phyloP scores from a whole-genome alignment of 2,329 filamentous ascomycete species.

The Byssochlamys sp. region DNA sequence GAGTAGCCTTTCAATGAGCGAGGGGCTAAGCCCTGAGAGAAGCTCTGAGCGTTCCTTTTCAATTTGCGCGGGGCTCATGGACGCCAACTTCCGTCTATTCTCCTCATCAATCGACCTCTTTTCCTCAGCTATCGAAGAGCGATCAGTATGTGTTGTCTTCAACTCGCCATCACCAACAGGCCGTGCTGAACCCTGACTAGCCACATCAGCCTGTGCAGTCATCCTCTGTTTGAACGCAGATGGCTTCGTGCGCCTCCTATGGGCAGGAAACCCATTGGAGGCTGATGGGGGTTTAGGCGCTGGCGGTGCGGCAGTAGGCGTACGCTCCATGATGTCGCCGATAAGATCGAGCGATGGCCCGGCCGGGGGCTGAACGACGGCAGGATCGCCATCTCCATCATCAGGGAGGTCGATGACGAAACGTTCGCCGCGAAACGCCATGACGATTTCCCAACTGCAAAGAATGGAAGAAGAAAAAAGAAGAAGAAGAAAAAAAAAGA shows the following conservation, averaged over 20 bases:
- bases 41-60: constrained; percentile 69
- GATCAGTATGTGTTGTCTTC: constrained; percentile 10
- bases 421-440: constrained; percentile 50
- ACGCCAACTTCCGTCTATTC: constrained; percentile 61
- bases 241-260: constrained; percentile 62
- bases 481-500: neutral
- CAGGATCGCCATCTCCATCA: constrained; percentile 29
- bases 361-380: constrained; percentile 10
- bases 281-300: constrained; percentile 54
- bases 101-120: constrained; percentile 68
- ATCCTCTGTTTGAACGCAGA: constrained; percentile 68
- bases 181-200: neutral
- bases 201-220: neutral
- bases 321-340: constrained; percentile 70
- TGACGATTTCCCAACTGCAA: constrained; percentile 9
- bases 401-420: constrained; percentile 53
- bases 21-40: constrained; percentile 65
- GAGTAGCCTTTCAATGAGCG: constrained; percentile 66
- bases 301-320: constrained; percentile 37
- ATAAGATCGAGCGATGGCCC: constrained; percentile 40
- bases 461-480: neutral
- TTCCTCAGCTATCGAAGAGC: constrained; percentile 46
- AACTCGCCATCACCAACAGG: constrained; percentile 12
- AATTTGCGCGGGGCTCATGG: constrained; percentile 76
- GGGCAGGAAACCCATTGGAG: constrained; percentile 73